These are phyloP conservation scores for Fusarium xylarioides DNA, from an alignment of 2,329 filamentous ascomycete genomes.

Conservation along the genomic window DNA sequence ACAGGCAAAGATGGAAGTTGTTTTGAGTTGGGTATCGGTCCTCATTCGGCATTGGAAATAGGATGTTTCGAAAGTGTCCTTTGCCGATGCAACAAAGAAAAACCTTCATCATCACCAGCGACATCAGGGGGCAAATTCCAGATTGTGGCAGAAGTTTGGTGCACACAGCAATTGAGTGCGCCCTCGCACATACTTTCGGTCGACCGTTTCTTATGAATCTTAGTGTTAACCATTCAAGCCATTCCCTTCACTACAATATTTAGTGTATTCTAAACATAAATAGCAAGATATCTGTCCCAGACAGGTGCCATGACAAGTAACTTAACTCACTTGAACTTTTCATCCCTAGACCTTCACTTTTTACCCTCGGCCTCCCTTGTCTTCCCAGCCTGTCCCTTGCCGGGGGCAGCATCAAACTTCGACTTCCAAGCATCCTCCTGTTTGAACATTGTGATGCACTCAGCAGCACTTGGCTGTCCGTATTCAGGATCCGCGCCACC, in stretches of 20 bases:
- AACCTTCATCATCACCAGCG: not conserved
- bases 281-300: not conserved
- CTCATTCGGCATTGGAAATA: not conserved
- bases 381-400: slow-evolving; percentile 49
- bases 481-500: slow-evolving; percentile 64
- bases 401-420: slow-evolving; percentile 60
- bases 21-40: not conserved
- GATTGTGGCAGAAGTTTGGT: not conserved
- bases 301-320: not conserved
- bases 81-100: not conserved
- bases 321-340: not conserved
- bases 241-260: not conserved
- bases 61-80: not conserved
- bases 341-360: not conserved
- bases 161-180: not conserved
- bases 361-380: not conserved
- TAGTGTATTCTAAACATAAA: not conserved
- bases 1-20: not conserved
- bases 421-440: slow-evolving; percentile 60
- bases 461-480: slow-evolving; percentile 59
- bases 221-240: not conserved
- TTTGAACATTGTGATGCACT: slow-evolving; percentile 62
- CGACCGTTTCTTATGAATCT: not conserved
- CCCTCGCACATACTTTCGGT: not conserved
- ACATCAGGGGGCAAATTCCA: not conserved